Evolutionary conservation across 1,284 basidiomycete genomes (phyloP).

Genomic region (Violaceomyces palustris): DNA sequence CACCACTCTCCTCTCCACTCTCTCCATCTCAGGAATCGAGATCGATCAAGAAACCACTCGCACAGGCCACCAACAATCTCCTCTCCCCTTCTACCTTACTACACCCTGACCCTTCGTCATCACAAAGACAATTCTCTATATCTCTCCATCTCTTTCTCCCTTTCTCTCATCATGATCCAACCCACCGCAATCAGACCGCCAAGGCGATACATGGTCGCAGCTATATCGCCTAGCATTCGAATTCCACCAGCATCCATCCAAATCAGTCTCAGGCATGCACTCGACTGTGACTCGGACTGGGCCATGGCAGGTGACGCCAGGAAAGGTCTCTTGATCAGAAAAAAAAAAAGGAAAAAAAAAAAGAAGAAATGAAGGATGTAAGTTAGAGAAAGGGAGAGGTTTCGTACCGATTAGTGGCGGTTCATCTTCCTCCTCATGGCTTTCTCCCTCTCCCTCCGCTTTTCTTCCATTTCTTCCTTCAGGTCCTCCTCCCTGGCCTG

Average conservation of each 20-base stretch:
- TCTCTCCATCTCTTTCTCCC: background rate
- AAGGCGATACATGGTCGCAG: too few relatives aligned
- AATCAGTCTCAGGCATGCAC: too few relatives aligned
- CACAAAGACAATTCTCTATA: background rate
- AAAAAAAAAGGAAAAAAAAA: too few relatives aligned
- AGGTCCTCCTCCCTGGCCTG: slow-evolving; percentile 40
- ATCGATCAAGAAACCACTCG: background rate
- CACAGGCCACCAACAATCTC: background rate
- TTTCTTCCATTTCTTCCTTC: slow-evolving; percentile 33
- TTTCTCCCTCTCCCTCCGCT: slow-evolving; percentile 33
- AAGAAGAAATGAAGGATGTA: too few relatives aligned
- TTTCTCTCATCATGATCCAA: background rate
- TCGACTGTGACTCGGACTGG: too few relatives aligned
- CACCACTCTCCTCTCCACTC: background rate
- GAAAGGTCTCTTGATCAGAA: too few relatives aligned
- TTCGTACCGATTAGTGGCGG: too few relatives aligned
- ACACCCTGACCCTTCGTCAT: background rate
- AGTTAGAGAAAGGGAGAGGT: too few relatives aligned
- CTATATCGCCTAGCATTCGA: too few relatives aligned
- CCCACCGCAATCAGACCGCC: slow-evolving; percentile 38
- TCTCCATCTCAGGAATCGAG: background rate
- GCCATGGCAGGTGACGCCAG: too few relatives aligned
- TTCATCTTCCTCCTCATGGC: slow-evolving; percentile 17
- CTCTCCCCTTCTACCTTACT: background rate
- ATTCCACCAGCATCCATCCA: too few relatives aligned